Evolutionary conservation across 345 rosid species (phyloP), one percentile per base, ranked within the genome.

Genomic region (Turnera subulata): DNA sequence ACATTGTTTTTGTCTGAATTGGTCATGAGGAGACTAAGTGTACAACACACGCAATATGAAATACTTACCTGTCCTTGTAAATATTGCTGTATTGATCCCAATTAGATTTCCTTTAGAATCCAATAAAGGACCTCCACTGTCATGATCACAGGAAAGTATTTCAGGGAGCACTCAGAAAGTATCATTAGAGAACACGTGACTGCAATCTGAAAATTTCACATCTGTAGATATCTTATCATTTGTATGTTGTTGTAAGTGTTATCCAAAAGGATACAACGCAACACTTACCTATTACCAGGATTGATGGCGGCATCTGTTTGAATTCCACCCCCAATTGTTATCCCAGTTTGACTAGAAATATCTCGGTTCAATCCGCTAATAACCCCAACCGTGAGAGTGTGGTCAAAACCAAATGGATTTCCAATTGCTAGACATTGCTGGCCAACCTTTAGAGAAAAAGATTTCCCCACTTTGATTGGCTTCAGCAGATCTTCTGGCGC

Each of bases 291-390:
- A 74, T 92, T 92, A 55, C 98, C 98, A 0, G 98, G 98, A 80
- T 92, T 92, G 65, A 89, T 92, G 24, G 98, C 95, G 15, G 98
- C 98, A 84, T 92, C 98, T 25, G 98, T 92, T 83, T 92, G 97
- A 74, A 92, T 83, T 51, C 96, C 95, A 64, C 98, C 97, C 58
- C 95, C 88, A 59, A 92, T 84, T 12, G 94, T 89, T 37, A 92
- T 89, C 57, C 98, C 98, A 39, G 91, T 74, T 80, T 82, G 82
- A 69, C 97, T 92, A 64, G 83, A 92, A 55, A 89, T 92, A 48
- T 92, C 98, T 2, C 97, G 74, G 67, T 92, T 86, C 66, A 92
- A 70, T 70, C 98, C 98, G 44, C 98, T 92, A 35, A 92, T 78
- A 48, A 92, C 95, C 29, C 98, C 98, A 42, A 79, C 89, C 0